Conservation (phyloP, 106 monocot genomes). For the Acorus gramineus region DNA sequence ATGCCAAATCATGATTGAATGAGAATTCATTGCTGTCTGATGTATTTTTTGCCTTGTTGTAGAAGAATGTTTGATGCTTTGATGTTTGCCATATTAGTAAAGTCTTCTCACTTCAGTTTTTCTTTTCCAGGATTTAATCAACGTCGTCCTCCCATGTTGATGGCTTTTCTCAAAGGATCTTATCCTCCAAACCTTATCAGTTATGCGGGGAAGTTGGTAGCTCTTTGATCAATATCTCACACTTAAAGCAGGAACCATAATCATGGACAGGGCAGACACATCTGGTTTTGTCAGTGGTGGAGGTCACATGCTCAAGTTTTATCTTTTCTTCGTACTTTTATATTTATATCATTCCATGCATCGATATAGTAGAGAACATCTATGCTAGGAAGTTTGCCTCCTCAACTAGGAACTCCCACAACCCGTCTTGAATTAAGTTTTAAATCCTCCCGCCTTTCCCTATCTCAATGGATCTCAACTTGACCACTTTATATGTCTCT, state of each 20-base stretch:
- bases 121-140: too few species aligned
- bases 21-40: too few species aligned
- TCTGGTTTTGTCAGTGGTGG: conserved; percentile 96
- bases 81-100: too few species aligned
- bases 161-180: conserved; percentile 1
- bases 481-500: conserved; percentile 33
- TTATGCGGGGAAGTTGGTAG: neutral
- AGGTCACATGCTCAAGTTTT: conserved; percentile 17
- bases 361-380: neutral
- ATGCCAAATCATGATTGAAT: too few species aligned
- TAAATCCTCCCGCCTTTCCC: neutral
- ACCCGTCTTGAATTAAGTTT: neutral
- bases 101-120: too few species aligned
- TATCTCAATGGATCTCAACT: conserved; percentile 56
- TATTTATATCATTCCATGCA: conserved; percentile 28
- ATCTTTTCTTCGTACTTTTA: conserved; percentile 15
- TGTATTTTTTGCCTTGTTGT: too few species aligned
- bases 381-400: neutral
- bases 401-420: neutral
- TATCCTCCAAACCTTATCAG: conserved; percentile 2
- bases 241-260: neutral
- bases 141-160: too few species aligned
- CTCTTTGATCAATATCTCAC: neutral
- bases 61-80: too few species aligned
- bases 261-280: conserved; percentile 87